Base-by-base conservation (phyloP, 768 basidiomycete species). In the Pluteus cervinus region DNA sequence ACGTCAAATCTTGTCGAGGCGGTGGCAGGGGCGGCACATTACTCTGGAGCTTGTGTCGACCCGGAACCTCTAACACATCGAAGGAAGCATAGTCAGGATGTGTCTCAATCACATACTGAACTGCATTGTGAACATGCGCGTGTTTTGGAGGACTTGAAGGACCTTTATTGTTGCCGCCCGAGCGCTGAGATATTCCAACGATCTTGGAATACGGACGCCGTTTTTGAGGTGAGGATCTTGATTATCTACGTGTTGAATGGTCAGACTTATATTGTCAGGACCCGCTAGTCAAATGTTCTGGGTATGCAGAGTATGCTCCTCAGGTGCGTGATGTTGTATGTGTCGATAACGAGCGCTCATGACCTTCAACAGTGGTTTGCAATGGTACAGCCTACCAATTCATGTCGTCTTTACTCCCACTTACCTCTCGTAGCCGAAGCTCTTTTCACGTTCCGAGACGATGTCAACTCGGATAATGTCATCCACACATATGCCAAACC, bases 21-120 rank as follows among this genome's bases (percentile, higher is more conserved):
- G 0, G 73, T 77, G 3, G 75, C 75, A 1, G 70, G 76, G 28
- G 79, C 68, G 11, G 76, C 79, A 0, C 79, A 81, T 46, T 83
- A 80, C 47, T 71, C 75, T 4, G 78, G 79, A 4, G 62, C 60
- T 15, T 60, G 58, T 36, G 56, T 73, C 5, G 66, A 71, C 42
- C 45, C 55, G 8, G 58, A 63, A 17, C 30, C 51, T 4, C 40
- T 44, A 2, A 29, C 63, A 17, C 65, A 60, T 34, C 68, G 58
- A 30, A 51, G 71, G 37, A 55, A 63, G 37, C n/a, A n/a, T n/a
- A 59, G 56, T 36, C 68, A 61, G 37, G 63, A 60, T 21, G 47
- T 49, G 7, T 49, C 47, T 5, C 54, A 62, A 11, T 49, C 48
- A 3, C 65, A 68, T 40, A 57, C 59, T 3, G 58, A 62, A 11